phyloP scores from a whole-genome alignment of 2,329 filamentous ascomycete species.

The Lachnellula suecica region DNA sequence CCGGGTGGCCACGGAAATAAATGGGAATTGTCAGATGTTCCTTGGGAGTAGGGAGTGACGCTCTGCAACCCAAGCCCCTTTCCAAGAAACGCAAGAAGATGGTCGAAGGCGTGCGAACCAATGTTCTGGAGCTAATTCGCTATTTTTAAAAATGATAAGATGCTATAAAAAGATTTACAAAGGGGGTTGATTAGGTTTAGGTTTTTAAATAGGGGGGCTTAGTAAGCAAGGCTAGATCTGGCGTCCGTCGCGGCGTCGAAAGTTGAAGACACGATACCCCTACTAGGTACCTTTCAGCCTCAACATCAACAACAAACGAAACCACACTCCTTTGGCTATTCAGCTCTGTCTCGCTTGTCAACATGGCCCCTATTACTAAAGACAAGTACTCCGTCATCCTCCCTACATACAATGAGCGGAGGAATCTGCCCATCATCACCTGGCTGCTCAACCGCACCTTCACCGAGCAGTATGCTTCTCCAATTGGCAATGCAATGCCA shows the following conservation, averaged over 20 bases:
- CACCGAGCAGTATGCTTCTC: constrained; percentile 71
- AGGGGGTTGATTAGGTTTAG: too few species aligned
- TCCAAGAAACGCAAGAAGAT: too few species aligned
- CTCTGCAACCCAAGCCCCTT: too few species aligned
- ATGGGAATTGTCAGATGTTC: too few species aligned
- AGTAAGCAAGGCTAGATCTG: neutral
- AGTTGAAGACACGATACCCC: too few species aligned
- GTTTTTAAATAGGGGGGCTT: neutral
- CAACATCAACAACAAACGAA: constrained; percentile 37
- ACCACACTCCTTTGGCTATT: constrained; percentile 30
- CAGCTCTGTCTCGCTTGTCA: neutral
- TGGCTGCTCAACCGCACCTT: constrained; percentile 95
- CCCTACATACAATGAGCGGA: constrained; percentile 97
- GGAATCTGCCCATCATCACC: constrained; percentile 92
- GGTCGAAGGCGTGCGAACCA: too few species aligned
- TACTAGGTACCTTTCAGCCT: neutral
- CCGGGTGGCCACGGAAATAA: too few species aligned
- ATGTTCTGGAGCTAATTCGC: too few species aligned
- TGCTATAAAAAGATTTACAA: too few species aligned
- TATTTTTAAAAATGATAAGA: too few species aligned
- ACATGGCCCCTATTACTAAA: constrained; percentile 47
- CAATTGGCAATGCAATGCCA: neutral
- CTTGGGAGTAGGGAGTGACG: too few species aligned
- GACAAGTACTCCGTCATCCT: constrained; percentile 97
- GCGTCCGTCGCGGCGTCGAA: neutral